Conservation (phyloP, 106 monocot genomes). For the Xerophyta viscosa region DNA sequence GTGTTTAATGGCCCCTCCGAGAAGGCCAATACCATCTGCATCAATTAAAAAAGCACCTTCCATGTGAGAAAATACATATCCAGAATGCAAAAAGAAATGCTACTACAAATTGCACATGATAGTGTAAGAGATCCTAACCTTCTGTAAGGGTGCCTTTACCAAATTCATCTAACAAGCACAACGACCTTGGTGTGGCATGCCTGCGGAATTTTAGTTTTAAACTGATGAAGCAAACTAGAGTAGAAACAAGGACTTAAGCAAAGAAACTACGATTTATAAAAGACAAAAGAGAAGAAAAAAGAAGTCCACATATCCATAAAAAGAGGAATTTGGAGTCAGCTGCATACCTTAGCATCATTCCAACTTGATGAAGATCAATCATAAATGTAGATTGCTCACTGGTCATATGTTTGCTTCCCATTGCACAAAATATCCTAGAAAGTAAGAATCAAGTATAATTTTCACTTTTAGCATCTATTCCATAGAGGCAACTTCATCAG, state of each 20-base stretch:
- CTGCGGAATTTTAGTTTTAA: constrained; percentile 20
- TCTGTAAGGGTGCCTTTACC: constrained; percentile 98
- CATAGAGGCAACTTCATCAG: no score
- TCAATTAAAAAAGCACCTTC: no score
- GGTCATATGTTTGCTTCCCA: constrained; percentile 80
- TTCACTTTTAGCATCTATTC: no score
- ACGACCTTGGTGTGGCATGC: constrained; percentile 81
- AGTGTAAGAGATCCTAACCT: constrained; percentile 54
- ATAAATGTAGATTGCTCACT: constrained; percentile 91
- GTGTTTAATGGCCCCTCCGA: constrained; percentile 77
- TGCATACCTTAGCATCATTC: constrained; percentile 83
- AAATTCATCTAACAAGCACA: constrained; percentile 98
- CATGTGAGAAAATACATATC: background rate
- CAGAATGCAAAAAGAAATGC: background rate
- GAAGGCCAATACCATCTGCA: constrained; percentile 93
- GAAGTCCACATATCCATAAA: background rate
- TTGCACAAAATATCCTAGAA: constrained; percentile 88
- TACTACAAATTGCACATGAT: no score
- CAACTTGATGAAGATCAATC: constrained; percentile 99
- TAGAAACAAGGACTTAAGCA: no score
- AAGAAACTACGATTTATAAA: no score
- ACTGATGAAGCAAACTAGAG: background rate
- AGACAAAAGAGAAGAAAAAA: no score
- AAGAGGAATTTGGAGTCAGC: background rate
- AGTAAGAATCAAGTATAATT: no score